Percentiles rank a stretch among this genome's conserved stretches.
phyloP scores from a whole-genome alignment of 352 stramenopile species.

The Globisporangium canariense region DNA sequence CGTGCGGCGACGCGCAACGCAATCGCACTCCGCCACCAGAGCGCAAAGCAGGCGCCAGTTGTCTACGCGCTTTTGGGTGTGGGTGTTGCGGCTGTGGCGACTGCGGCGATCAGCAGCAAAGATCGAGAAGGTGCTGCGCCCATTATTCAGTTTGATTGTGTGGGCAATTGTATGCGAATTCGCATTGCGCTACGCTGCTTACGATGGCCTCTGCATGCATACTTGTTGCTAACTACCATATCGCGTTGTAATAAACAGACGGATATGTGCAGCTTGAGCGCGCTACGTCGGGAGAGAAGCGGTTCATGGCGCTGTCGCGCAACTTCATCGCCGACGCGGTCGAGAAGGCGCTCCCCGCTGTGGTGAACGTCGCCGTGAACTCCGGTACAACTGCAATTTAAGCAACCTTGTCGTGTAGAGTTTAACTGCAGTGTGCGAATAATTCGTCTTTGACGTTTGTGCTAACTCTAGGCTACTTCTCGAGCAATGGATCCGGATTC shows the following conservation, averaged over 20 bases:
- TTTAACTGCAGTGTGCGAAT: no score
- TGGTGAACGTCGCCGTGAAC: conserved; percentile 88
- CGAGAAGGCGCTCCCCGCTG: conserved; percentile 82
- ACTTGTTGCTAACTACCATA: background rate
- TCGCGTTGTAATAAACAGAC: conserved; percentile 13
- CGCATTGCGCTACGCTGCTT: background rate
- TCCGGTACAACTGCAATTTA: conserved; percentile 24
- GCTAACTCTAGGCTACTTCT: conserved; percentile 42
- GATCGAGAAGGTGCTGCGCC: conserved; percentile 2
- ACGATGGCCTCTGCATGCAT: background rate
- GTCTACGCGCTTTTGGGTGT: conserved; percentile 9
- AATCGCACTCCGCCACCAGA: conserved; percentile 1
- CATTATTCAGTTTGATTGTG: background rate
- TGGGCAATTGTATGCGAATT: background rate
- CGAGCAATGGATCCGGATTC: conserved; percentile 90
- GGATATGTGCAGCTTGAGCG: conserved; percentile 22
- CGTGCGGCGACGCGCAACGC: background rate
- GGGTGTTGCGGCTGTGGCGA: background rate
- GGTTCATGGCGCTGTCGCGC: conserved; percentile 36
- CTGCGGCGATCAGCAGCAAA: conserved; percentile 9
- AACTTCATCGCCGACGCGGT: conserved; percentile 90
- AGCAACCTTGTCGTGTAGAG: background rate
- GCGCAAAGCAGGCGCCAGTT: background rate
- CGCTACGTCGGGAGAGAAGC: background rate
- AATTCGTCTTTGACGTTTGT: background rate